These are phyloP conservation scores for maize (Zea mays) DNA, from an alignment of 176 grass and related monocot species.

Conservation along the genomic window DNA sequence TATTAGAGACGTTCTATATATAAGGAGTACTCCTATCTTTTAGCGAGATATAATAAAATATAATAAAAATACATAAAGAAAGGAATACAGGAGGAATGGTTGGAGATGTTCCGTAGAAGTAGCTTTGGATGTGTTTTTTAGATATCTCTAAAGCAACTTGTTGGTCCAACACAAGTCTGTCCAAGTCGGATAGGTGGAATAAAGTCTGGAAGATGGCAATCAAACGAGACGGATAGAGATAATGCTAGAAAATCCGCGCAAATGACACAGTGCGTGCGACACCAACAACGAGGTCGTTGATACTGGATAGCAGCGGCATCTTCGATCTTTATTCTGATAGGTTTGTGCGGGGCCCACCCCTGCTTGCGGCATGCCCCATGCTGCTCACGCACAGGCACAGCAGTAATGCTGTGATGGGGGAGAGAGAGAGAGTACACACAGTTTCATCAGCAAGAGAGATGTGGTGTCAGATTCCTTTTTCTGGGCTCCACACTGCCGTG, in stretches of 20 bases:
- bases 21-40: no score
- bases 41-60: no score
- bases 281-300: slow-evolving; percentile 26
- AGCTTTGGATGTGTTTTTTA: no score
- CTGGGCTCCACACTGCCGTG: neutral
- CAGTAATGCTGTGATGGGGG: neutral
- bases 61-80: no score
- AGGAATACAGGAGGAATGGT: no score
- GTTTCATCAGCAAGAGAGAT: neutral
- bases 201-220: neutral
- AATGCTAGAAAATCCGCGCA: slow-evolving; percentile 37
- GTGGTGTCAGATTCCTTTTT: slow-evolving; percentile 20
- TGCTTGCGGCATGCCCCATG: neutral
- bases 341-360: slow-evolving; percentile 2
- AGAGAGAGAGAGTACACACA: no score
- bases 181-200: neutral
- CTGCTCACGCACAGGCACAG: neutral
- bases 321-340: slow-evolving; percentile 36
- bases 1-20: no score
- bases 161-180: slow-evolving; percentile 6
- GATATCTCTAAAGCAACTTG: no score
- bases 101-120: no score
- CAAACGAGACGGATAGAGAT: slow-evolving; percentile 27
- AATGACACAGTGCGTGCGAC: slow-evolving; percentile 22
- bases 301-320: neutral